phyloP scores from a whole-genome alignment of 352 stramenopile species.

The Pythium scleroteichum region DNA sequence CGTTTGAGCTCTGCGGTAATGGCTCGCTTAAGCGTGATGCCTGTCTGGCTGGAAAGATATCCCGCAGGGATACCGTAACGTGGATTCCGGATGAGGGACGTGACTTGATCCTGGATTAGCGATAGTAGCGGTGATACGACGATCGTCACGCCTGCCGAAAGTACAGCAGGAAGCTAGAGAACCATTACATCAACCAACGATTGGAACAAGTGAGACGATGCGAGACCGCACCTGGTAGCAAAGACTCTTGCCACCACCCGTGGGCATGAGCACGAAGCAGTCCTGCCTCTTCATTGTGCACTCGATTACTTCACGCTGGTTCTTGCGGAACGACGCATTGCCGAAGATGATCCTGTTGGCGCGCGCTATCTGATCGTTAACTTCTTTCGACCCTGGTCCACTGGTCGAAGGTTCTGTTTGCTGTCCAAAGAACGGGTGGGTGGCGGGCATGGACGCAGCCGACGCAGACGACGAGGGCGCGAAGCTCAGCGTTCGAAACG shows the following conservation, averaged over 20 bases:
- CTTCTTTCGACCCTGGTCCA: not conserved
- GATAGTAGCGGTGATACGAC: conserved; percentile 94
- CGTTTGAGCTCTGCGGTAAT: conserved; percentile 87
- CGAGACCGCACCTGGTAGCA: conserved; percentile 83
- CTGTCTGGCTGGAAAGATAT: conserved; percentile 78
- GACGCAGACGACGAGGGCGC: not conserved
- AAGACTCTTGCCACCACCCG: conserved; percentile 90
- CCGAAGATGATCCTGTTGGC: conserved; percentile 72
- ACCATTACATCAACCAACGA: not conserved
- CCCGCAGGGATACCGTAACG: conserved; percentile 61
- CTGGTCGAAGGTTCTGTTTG: not conserved
- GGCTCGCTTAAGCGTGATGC: conserved; percentile 54
- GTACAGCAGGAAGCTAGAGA: conserved; percentile 48
- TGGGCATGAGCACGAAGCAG: conserved; percentile 95
- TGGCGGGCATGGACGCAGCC: not conserved
- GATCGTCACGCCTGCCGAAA: conserved; percentile 85
- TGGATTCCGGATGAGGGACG: conserved; percentile 66
- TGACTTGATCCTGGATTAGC: conserved; percentile 94
- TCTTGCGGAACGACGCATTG: conserved; percentile 84
- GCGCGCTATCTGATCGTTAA: conserved; percentile 42
- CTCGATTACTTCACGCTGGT: conserved; percentile 93
- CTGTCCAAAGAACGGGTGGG: conserved; percentile 17
- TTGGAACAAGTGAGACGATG: too few species aligned
- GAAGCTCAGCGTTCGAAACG: not conserved
- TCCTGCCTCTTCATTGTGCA: conserved; percentile 89